These are phyloP conservation scores for Condylostoma magnum DNA, from an alignment of 169 alveolate species.

Conservation along the genomic window DNA sequence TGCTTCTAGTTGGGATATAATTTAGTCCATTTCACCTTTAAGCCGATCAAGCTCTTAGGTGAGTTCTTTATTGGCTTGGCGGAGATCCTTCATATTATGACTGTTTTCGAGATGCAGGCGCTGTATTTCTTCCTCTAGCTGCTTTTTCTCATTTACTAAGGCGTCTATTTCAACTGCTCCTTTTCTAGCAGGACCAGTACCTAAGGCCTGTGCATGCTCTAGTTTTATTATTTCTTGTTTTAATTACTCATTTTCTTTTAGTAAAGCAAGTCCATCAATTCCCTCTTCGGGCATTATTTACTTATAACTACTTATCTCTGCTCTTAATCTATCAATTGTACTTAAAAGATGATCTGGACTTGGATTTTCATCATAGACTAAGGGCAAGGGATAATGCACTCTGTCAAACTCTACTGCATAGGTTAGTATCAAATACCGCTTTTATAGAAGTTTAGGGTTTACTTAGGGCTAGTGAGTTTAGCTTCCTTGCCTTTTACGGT, in stretches of 20 bases:
- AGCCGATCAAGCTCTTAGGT: constrained; percentile 10
- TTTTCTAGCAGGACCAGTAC: constrained; percentile 24
- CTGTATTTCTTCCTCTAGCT: constrained; percentile 25
- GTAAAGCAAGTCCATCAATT: background rate
- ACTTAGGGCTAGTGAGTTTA: background rate
- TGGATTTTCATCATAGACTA: constrained; percentile 44
- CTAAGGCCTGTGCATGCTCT: constrained; percentile 10
- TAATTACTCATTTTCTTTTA: constrained; percentile 24
- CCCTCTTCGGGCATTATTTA: background rate
- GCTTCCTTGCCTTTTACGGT: constrained; percentile 1
- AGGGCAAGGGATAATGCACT: constrained; percentile 72
- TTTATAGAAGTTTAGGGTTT: constrained; percentile 15
- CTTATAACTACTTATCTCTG: constrained; percentile 2
- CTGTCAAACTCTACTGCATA: constrained; percentile 55
- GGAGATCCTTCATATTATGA: background rate
- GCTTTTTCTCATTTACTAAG: constrained; percentile 6
- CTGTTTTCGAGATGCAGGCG: constrained; percentile 8
- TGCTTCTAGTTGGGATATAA: constrained; percentile 7
- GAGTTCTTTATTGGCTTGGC: constrained; percentile 20
- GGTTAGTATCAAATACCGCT: constrained; percentile 58
- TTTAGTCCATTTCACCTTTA: constrained; percentile 15
- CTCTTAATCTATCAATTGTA: constrained; percentile 1
- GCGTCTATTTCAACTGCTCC: constrained; percentile 30
- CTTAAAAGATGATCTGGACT: constrained; percentile 4
- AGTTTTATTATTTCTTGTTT: constrained; percentile 24